phyloP scores from a whole-genome alignment of 257 asterid species.

The Lycium barbarum region DNA sequence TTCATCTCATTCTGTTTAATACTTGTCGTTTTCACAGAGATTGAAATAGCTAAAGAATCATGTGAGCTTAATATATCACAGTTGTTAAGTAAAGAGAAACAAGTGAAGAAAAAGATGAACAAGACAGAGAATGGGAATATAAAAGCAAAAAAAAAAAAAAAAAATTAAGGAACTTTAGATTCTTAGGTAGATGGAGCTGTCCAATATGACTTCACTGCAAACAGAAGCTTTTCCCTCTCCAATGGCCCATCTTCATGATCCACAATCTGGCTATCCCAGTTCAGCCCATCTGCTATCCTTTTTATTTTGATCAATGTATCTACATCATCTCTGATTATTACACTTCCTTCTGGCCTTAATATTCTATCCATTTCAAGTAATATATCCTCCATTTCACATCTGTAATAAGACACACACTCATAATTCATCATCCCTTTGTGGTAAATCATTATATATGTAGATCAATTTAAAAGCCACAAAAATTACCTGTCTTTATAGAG shows the following conservation, averaged over 20 bases:
- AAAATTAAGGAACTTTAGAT: constrained; percentile 22
- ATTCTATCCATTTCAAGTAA: constrained; percentile 85
- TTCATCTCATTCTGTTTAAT: neutral
- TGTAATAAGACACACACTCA: constrained; percentile 18
- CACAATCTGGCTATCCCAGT: constrained; percentile 82
- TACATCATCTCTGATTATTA: constrained; percentile 77
- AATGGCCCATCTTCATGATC: constrained; percentile 91
- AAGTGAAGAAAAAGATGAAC: neutral
- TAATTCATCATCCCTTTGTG: neutral
- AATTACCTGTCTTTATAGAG: constrained; percentile 66
- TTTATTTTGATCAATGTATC: constrained; percentile 70
- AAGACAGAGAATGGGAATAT: neutral
- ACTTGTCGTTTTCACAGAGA: neutral
- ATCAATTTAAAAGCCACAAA: neutral
- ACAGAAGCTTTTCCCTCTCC: constrained; percentile 74
- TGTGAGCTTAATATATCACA: neutral
- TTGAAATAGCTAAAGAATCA: neutral
- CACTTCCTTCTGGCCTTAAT: constrained; percentile 81
- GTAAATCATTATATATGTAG: neutral
- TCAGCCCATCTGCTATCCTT: constrained; percentile 68
- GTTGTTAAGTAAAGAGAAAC: neutral
- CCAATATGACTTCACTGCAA: constrained; percentile 82
- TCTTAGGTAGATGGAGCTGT: constrained; percentile 64
- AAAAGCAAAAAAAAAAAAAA: neutral
- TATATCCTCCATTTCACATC: constrained; percentile 82